Base-by-base conservation (phyloP, 192 early-diverging fungal species). In the Geranomyces michiganensis region DNA sequence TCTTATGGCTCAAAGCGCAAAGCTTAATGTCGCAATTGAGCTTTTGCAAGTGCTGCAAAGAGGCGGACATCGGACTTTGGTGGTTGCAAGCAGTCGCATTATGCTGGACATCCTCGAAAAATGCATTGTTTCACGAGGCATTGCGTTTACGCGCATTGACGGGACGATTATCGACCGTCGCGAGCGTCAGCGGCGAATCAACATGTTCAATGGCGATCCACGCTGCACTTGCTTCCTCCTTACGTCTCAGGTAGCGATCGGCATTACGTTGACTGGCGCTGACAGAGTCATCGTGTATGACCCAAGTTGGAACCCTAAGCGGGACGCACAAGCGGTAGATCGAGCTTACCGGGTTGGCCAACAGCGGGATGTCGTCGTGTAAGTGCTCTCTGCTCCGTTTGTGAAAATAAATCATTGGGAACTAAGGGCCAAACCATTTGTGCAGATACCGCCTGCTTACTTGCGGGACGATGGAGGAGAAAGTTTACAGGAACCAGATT, bases 321-420 rank as follows among this genome's bases (percentile, higher is more conserved):
- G 59, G 21, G 92, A 95, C 82, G 92, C 93, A 74, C 94, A 95
- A 73, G 94, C 94, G 8, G 93, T 95, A 71, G 94, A 96, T 74
- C 89, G 94, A 45, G 93, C 92, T 1, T 94, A 96, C 73, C 87
- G 94, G 56, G 94, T 96, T 64, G 94, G 94, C 36, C 94, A 96
- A 67, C 90, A 84, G 3, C 86, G 81, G 32, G 94, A 93, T 7
- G 94, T 96, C 0, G 78, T 94, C 19, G 84, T 96, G 48, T 96
- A 94, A 41, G 36, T 41, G 3, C 36, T 41, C 71, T 41, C n/a
- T n/a, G n/a, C n/a, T 3, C 36, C 36, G 36, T 10, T 3, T 3
- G 10, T 10, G 36, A 10, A 3, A 41, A 41, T 10, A 10, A 7
- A 41, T 41, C 36, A 41, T 41, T 41, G 36, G 36, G 36, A 3